Conservation (phyloP, 345 rosid genomes). For the Chamaenerion angustifolium region DNA sequence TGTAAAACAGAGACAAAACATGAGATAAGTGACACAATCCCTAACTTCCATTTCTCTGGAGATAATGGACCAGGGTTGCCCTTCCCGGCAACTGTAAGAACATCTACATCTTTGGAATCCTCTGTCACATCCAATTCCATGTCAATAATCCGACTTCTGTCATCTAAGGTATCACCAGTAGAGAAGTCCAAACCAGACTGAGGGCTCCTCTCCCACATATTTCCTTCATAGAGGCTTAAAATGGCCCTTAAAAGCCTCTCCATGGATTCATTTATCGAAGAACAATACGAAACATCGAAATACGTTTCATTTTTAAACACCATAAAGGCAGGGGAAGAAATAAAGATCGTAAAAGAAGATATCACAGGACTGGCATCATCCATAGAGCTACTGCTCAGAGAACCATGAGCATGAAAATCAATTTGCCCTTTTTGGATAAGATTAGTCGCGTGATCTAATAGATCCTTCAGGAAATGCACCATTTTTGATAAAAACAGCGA, state of each 20-base stretch:
- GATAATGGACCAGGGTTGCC: constrained; percentile 33
- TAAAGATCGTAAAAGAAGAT: constrained; percentile 50
- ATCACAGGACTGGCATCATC: constrained; percentile 26
- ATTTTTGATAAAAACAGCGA: constrained; percentile 42
- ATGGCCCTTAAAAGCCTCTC: constrained; percentile 50
- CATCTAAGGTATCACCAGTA: constrained; percentile 18
- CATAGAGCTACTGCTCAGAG: constrained; percentile 28
- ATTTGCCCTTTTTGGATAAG: constrained; percentile 23
- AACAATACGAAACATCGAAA: constrained; percentile 23
- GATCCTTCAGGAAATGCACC: constrained; percentile 36
- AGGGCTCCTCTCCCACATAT: constrained; percentile 24
- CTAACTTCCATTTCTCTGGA: constrained; percentile 55
- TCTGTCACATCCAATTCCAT: constrained; percentile 65
- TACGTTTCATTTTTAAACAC: constrained; percentile 21
- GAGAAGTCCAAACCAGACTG: constrained; percentile 22
- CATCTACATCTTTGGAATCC: constrained; percentile 40
- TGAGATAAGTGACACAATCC: constrained; percentile 62
- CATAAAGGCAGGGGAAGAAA: constrained; percentile 39
- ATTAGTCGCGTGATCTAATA: constrained; percentile 41
- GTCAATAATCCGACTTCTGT: constrained; percentile 48
- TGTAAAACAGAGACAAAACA: constrained; percentile 44
- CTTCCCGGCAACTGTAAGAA: constrained; percentile 33
- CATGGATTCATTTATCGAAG: constrained; percentile 33
- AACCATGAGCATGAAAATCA: constrained; percentile 39
- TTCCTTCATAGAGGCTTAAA: constrained; percentile 37